Base-by-base conservation (phyloP, 2,329 filamentous ascomycete genomes). In the Diplodia sapinea region DNA sequence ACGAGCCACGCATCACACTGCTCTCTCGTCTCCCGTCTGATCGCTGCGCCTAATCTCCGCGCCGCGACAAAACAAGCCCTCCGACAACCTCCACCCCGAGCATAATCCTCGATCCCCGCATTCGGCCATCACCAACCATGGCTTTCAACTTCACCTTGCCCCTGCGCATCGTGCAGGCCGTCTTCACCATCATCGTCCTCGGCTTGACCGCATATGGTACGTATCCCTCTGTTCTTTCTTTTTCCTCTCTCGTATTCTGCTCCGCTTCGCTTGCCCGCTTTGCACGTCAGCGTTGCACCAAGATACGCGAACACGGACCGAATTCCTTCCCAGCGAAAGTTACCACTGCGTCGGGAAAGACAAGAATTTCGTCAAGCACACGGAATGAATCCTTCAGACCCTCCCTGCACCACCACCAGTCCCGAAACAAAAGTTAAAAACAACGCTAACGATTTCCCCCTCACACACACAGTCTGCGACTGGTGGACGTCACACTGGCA, bases 101-200 rank as follows among this genome's bases (percentile, higher is more conserved):
- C 3, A 26, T 26, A 26, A 26, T 8, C 9, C 9, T 36, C 36
- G 9, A 12, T 38, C 36, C 36, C 36, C 36, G 11, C 36, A 38
- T 43, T 47, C 17, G n/a, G 17, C 4, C 17, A 20, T 47, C 57
- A 17, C 17, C 29, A 36, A 17, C 68, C 78, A 87, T 88, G 86
- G 79, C 80, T 36, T 77, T 86, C 74, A 81, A 81, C 69, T 85
- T 88, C 74, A 81, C 88, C 49, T 82, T 87, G 71, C 86, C 89
- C 50, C 82, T 91, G 70, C 91, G 93, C 76, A 83, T 86, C 68
- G 81, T 87, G 61, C 89, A 94, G 73, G 85, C 83, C 12, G 71
- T 92, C 50, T 86, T 96, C 73, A 84, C 89, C 43, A 82, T 95
- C 70, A 88, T 94, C 71, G 87, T 93, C 72, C 86, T 96, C 11